Percentiles rank a stretch among this genome's conserved stretches.
Evolutionary conservation across 805 yeast species (phyloP).

Genomic region (Wickerhamiella shivajii): DNA sequence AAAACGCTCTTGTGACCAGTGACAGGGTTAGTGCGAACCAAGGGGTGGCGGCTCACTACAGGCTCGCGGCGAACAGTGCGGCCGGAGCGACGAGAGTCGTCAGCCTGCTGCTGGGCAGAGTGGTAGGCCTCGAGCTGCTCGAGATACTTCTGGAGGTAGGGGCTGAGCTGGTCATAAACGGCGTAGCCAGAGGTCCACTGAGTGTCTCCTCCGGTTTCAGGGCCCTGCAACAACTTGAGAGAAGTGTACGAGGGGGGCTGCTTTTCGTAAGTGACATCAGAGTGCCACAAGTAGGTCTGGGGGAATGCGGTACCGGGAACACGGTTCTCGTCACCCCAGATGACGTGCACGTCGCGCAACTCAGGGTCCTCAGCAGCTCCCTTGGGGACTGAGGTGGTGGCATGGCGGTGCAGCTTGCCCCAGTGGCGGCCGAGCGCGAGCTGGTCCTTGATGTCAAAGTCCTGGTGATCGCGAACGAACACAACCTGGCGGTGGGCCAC

Average conservation of each 20-base stretch:
- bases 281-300: constrained; percentile 39
- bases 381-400: constrained; percentile 26
- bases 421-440: constrained; percentile 54
- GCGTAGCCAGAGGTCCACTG: constrained; percentile 38
- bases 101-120: constrained; percentile 50
- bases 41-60: constrained; percentile 51
- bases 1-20: constrained; percentile 46
- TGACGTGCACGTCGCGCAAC: constrained; percentile 23
- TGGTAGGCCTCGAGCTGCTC: constrained; percentile 46
- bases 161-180: constrained; percentile 38
- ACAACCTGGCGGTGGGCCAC: constrained; percentile 36
- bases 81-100: constrained; percentile 38
- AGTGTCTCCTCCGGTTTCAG: constrained; percentile 48
- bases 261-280: constrained; percentile 60
- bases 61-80: constrained; percentile 53
- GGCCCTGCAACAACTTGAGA: constrained; percentile 36
- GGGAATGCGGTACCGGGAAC: constrained; percentile 20
- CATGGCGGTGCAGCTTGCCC: constrained; percentile 41
- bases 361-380: constrained; percentile 54
- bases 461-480: constrained; percentile 36
- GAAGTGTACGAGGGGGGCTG: constrained; percentile 55
- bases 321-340: constrained; percentile 18
- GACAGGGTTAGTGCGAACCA: constrained; percentile 61
- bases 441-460: constrained; percentile 44
- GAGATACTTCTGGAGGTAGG: constrained; percentile 32